Evolutionary conservation across 495 filamentous ascomycete genomes (phyloP), one percentile per base, ranked within the genome.

Genomic region (Aspergillus bertholletiae): DNA sequence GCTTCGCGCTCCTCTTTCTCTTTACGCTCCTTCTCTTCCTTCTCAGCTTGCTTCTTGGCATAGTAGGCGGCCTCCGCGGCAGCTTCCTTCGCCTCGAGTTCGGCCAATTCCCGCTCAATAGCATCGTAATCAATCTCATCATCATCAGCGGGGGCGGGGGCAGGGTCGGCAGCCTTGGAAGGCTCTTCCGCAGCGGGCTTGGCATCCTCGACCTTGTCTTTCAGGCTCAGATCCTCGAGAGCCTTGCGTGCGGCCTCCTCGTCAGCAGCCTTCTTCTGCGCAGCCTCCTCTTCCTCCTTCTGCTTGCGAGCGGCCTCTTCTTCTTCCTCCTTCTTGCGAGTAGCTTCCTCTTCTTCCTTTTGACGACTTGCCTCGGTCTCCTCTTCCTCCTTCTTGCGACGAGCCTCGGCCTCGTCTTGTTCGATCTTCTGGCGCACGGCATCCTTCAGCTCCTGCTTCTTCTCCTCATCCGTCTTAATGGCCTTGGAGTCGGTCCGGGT

Each of bases 401-500:
- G 77, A 54, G 79, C 71, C 24, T 76, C 80, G 20, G 78, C 75
- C 60, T 75, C 72, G 28, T 81, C 79, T 21, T 78, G 74, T 58
- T 81, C 75, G 47, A 82, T 80, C 65, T 84, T 84, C 46, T 76
- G 75, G 51, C 83, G 82, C 55, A 90, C 83, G 18, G 83, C 80
- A 21, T 87, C 85, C 60, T 82, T 80, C 71, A 89, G 75, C 49
- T 87, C 85, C 47, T 81, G 79, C 64, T 84, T 82, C 66, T 80
- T 87, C 66, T 93, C 87, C 60, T 87, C 86, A 34, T 82, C 80
- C 2, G 84, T 84, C 78, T 87, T 88, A 21, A 67, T 66, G 15
- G 66, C 72, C 66, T 83, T 80, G 63, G 80, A 88, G 40, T 86
- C 84, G 4, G 80, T 67, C 12, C 83, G 77, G 49, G 69, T 62